Evolutionary conservation across 805 yeast genomes (phyloP), one percentile per base, ranked within the genome.

Genomic region (Pichia gijzeniarum): DNA sequence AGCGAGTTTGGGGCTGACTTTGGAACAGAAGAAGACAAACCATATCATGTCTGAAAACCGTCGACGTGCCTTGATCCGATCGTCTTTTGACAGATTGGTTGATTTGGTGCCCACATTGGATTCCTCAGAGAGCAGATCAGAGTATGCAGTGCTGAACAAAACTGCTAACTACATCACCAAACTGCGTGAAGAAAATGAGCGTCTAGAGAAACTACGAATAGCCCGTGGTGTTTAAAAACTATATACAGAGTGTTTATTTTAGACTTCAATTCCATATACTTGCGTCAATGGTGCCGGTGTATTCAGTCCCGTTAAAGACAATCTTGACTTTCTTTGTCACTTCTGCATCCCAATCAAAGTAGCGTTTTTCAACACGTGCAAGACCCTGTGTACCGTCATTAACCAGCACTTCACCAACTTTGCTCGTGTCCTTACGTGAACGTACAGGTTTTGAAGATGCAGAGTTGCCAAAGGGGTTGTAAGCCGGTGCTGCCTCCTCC

Each of bases 41-140:
- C 70, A 66, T 43, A 63, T 63, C 16, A 51, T 55, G 55, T 81
- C 79, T 0, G 98, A 90, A 60, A 90, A 88, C 60, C 85, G 84
- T 57, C 71, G 98, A 55, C 71, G 98, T 50, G 87, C 82, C 52
- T 87, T 90, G 35, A 87, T 91, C 19, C 70, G 97, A 38, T 76
- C 80, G 9, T 90, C 88, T 9, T 90, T 87, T 57, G 95, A 85
- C 55, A 75, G 74, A 45, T 70, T 90, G 19, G 90, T 89, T 0
- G 70, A 73, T 1, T 61, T 86, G 8, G 88, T 93, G 1, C 97
- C 97, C 0, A 79, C 76, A 8, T 67, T 90, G 36, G 70, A 75
- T 1, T 71, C 72, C n/a, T 68, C 70, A 20, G 96, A 91, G 54
- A 79, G 83, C 44, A 68, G 96, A 36, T 83, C 95, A 1, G 98